Base-by-base conservation (phyloP, 2,329 filamentous ascomycete species). In the Teratosphaeria epicoccoides region DNA sequence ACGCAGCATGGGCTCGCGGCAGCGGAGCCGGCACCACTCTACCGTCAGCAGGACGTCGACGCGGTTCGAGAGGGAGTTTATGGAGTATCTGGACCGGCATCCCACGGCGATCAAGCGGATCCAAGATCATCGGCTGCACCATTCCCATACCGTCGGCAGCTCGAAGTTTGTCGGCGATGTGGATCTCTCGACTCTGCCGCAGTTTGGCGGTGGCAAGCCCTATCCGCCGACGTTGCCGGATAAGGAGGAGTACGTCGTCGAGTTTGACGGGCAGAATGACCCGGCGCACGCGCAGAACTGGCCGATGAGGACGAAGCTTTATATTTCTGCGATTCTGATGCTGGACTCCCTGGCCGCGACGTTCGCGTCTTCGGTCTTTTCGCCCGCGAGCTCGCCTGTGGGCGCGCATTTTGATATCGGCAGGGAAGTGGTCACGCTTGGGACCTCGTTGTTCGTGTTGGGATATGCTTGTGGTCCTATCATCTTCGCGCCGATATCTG, bases 211-310 rank as follows among this genome's bases (percentile, higher is more conserved):
- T 50, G 85, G 83, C n/a, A 90, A 88, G 70, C 75, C 82, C 0
- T 88, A 81, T 61, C 87, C 87, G 2, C 85, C 85, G 3, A 74
- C 72, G 0, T 66, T 90, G 43, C 85, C 85, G 1, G 80, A 82
- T 12, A 76, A 78, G 59, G 86, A 90, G 61, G 81, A 87, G 57
- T 91, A 90, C 63, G 85, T 90, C 0, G 86, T 90, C 47, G 86
- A 79, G 44, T 95, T 95, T 63, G 84, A 90, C 59, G 89, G 88
- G 0, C 84, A 82, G 1, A 78, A 89, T 58, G 89, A 95, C 63
- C 89, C 88, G 4, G 64, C 26, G 17, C 88, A 94, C 67, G 85
- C 88, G 1, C 86, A 91, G 71, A 95, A 95, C 66, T 95, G 89
- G 89, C 77, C 86, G 0, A 63, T 86, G 50, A 79, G 73, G 64